Evolutionary conservation across 345 rosid species (phyloP), one percentile per base, ranked within the genome.

Genomic region (Gynandropsis gynandra): DNA sequence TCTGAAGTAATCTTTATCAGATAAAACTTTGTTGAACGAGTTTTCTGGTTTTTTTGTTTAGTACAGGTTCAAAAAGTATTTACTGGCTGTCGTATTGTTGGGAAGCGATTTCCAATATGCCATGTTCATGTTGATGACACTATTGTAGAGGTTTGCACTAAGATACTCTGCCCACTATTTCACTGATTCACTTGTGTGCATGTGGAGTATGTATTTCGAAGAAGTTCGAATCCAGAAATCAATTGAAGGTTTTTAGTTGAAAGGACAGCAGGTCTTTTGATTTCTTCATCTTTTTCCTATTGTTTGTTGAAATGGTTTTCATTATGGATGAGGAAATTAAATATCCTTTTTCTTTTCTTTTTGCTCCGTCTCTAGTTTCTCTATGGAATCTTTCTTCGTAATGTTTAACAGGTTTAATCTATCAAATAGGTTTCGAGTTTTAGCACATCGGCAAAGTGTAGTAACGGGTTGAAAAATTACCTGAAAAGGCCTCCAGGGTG

Each of bases 71-170:
- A 57, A 37, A 60, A 66, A 34, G 56, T 73, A 49, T 84, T 84
- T 58, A 41, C 80, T 0, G 24, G 68, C 39, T 80, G 83, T 64
- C 69, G 57, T 42, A 72, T 81, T 43, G 74, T 84, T 67, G 94
- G 94, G 45, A 73, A 58, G 61, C 72, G 85, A 44, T 84, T 81
- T 69, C 88, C 85, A 12, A 84, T 84, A 42, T 84, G 88, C 46
- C 85, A 76, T 54, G 85, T 76, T 13, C 69, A 73, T 41, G 60
- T 84, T 2, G 74, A 71, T 32, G 80, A 69, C 15, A 64, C 69
- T 31, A 68, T 67, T 29, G 56, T 84, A 16, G 93, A 81, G 83
- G 93, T 80, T 47, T 47, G 63, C 46, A 10, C 27, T 16, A 4
- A 47, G 36, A 21, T 9, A 11, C 35, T 47, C 15, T 24, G 29